These are phyloP conservation scores for Petunia secreta DNA, from an alignment of 257 asterid genomes.

Conservation along the genomic window DNA sequence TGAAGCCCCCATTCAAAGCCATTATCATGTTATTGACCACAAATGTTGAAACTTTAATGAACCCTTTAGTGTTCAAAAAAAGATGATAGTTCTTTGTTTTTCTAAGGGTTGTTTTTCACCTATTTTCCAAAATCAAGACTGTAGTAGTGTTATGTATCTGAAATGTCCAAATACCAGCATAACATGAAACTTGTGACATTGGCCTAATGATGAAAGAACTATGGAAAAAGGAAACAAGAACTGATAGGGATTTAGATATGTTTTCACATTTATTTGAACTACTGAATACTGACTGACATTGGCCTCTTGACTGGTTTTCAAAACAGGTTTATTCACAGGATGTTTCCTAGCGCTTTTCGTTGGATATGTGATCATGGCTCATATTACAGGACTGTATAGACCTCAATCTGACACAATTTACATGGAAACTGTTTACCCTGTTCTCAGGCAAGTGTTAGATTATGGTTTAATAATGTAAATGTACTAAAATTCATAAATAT, in stretches of 20 bases:
- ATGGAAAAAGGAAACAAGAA: not conserved
- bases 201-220: not conserved
- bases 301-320: conserved; percentile 7
- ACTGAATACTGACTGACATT: conserved; percentile 9
- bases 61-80: conserved; percentile 11
- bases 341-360: conserved; percentile 73
- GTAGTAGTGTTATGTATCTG: not conserved
- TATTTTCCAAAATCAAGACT: not conserved
- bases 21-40: conserved; percentile 37
- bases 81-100: conserved; percentile 19
- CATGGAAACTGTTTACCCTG: conserved; percentile 93
- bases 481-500: too few species aligned
- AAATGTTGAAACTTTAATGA: conserved; percentile 31
- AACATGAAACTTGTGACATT: not conserved
- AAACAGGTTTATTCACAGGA: conserved; percentile 80
- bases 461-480: not conserved
- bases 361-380: conserved; percentile 86
- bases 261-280: not conserved
- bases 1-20: conserved; percentile 12
- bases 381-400: conserved; percentile 68
- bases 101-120: not conserved
- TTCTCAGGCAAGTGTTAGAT: conserved; percentile 68
- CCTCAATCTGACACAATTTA: conserved; percentile 61
- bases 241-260: not conserved
- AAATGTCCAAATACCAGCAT: not conserved